phyloP scores from a whole-genome alignment of 768 basidiomycete species.

The Collybia sp. region DNA sequence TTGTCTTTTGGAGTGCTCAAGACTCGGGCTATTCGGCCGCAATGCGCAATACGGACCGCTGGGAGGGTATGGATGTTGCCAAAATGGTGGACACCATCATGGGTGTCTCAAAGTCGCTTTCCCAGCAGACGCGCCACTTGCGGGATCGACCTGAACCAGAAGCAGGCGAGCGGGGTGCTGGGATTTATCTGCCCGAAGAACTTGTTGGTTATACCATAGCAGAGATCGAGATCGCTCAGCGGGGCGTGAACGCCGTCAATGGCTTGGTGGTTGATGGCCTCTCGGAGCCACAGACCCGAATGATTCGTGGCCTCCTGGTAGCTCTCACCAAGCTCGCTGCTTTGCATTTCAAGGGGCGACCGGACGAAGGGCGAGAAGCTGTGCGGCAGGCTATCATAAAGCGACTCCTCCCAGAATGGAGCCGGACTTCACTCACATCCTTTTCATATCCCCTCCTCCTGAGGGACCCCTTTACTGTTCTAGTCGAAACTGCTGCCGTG shows the following conservation, averaged over 20 bases:
- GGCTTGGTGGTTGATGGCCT: constrained; percentile 67
- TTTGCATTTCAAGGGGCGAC: constrained; percentile 63
- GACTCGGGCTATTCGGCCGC: constrained; percentile 64
- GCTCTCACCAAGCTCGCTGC: constrained; percentile 63
- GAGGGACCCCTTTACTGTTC: constrained; percentile 84
- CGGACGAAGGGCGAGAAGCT: constrained; percentile 73
- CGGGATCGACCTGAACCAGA: constrained; percentile 76
- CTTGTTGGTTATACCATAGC: constrained; percentile 85
- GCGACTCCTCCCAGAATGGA: constrained; percentile 88
- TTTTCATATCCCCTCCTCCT: constrained; percentile 84
- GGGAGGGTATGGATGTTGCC: constrained; percentile 52
- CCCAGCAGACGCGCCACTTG: constrained; percentile 80
- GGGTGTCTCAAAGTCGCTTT: constrained; percentile 71
- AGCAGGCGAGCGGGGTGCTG: constrained; percentile 68
- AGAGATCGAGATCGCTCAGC: constrained; percentile 72
- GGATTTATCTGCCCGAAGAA: constrained; percentile 90
- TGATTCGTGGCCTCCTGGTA: constrained; percentile 73
- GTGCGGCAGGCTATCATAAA: constrained; percentile 86
- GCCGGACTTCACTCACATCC: constrained; percentile 75
- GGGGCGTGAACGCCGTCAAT: constrained; percentile 51
- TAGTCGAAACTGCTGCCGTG: constrained; percentile 88
- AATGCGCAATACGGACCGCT: constrained; percentile 44
- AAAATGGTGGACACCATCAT: constrained; percentile 90
- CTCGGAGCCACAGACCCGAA: constrained; percentile 70
- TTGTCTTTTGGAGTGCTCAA: constrained; percentile 85